These are phyloP conservation scores for Leptosphaerulina australis DNA, from an alignment of 2,329 filamentous ascomycete genomes.

Conservation along the genomic window DNA sequence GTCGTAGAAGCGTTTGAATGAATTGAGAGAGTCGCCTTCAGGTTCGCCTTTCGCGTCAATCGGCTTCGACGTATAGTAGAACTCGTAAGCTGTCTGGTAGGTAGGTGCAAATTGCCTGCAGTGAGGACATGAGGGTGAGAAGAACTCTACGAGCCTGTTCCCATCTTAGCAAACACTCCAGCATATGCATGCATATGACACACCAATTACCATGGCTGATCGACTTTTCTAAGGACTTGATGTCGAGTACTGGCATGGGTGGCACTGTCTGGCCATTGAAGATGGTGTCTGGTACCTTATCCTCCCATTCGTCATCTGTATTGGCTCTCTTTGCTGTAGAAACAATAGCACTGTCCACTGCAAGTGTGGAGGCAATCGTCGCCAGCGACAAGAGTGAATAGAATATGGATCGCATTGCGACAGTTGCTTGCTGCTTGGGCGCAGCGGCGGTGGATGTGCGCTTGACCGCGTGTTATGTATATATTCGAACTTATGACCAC, in stretches of 20 bases:
- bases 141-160: constrained; percentile 56
- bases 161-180: not conserved
- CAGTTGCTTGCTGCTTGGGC: constrained; percentile 21
- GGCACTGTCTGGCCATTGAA: constrained; percentile 73
- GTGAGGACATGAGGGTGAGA: constrained; percentile 65
- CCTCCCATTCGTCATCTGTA: constrained; percentile 37
- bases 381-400: constrained; percentile 48
- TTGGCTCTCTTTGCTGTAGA: constrained; percentile 19
- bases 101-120: constrained; percentile 80
- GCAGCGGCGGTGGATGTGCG: constrained; percentile 10
- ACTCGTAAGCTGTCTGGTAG: constrained; percentile 94
- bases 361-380: constrained; percentile 40
- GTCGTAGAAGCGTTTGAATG: constrained; percentile 83
- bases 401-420: constrained; percentile 45
- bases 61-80: constrained; percentile 86
- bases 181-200: not conserved
- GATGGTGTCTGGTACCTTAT: constrained; percentile 54
- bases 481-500: not conserved
- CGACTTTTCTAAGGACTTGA: constrained; percentile 63
- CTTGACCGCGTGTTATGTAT: not conserved
- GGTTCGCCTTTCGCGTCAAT: constrained; percentile 57
- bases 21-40: constrained; percentile 60
- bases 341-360: constrained; percentile 24
- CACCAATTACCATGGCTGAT: constrained; percentile 72
- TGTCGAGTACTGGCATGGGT: constrained; percentile 65